These are phyloP conservation scores for Erigeron philadelphicus DNA, from an alignment of 140 eudicot genomes.

Conservation along the genomic window DNA sequence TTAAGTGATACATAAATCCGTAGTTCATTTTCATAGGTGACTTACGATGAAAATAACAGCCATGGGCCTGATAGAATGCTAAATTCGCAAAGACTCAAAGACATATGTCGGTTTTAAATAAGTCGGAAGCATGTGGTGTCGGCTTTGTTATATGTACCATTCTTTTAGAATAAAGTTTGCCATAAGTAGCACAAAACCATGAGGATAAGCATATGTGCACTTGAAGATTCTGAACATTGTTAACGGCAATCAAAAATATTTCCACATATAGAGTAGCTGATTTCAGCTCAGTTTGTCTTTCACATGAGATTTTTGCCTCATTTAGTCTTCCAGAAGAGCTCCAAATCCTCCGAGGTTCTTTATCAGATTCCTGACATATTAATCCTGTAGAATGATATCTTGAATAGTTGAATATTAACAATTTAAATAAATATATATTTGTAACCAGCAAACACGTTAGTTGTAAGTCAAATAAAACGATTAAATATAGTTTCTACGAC, in stretches of 20 bases:
- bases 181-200: too few species aligned
- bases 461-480: not conserved
- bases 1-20: too few species aligned
- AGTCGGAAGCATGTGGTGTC: too few species aligned
- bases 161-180: too few species aligned
- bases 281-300: too few species aligned
- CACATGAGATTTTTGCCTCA: constrained; percentile 1
- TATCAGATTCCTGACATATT: constrained; percentile 68
- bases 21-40: too few species aligned
- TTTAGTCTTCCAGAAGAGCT: constrained; percentile 20
- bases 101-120: too few species aligned
- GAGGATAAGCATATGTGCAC: too few species aligned
- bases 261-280: constrained; percentile 30
- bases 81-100: too few species aligned
- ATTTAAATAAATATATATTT: not conserved
- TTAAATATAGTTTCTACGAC: not conserved
- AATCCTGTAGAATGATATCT: constrained; percentile 30
- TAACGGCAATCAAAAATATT: constrained; percentile 31
- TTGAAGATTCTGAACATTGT: constrained; percentile 33
- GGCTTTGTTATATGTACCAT: too few species aligned
- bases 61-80: too few species aligned
- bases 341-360: constrained; percentile 43
- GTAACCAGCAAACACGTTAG: not conserved
- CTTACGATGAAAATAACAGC: too few species aligned
- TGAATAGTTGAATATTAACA: not conserved